phyloP scores from a whole-genome alignment of 2,329 filamentous ascomycete species.

The Elsinoe batatas region DNA sequence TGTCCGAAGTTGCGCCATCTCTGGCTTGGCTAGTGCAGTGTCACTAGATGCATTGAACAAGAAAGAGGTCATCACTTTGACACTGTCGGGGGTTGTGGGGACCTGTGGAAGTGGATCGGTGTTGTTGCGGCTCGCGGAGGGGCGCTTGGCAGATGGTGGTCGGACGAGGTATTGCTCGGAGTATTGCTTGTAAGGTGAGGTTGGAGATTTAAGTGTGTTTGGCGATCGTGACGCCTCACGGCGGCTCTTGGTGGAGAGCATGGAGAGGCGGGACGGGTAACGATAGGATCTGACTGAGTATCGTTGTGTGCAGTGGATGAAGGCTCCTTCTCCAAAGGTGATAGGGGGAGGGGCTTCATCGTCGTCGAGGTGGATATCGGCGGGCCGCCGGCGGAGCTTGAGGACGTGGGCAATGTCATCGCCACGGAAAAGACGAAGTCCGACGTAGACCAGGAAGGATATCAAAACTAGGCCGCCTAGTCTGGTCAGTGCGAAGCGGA shows the following conservation, averaged over 20 bases:
- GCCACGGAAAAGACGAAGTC: constrained; percentile 12
- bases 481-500: neutral
- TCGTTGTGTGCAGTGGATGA: constrained; percentile 16
- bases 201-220: constrained; percentile 13
- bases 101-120: constrained; percentile 10
- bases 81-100: neutral
- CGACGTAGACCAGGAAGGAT: constrained; percentile 14
- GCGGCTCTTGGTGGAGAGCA: constrained; percentile 13
- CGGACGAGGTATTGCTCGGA: constrained; percentile 6
- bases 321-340: neutral
- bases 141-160: constrained; percentile 1
- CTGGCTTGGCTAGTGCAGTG: neutral
- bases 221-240: constrained; percentile 5
- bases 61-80: neutral
- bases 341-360: constrained; percentile 3
- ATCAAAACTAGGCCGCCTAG: constrained; percentile 14
- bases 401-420: constrained; percentile 15
- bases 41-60: neutral
- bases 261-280: constrained; percentile 11
- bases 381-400: constrained; percentile 13
- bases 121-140: neutral
- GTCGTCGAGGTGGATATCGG: constrained; percentile 7
- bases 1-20: constrained; percentile 1
- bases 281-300: constrained; percentile 15
- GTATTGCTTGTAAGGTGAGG: constrained; percentile 11